A percentile compares a stretch with the other conserved stretches of the same genome.
phyloP scores from a whole-genome alignment of 805 yeast genomes.

The Saturnispora dispora region DNA sequence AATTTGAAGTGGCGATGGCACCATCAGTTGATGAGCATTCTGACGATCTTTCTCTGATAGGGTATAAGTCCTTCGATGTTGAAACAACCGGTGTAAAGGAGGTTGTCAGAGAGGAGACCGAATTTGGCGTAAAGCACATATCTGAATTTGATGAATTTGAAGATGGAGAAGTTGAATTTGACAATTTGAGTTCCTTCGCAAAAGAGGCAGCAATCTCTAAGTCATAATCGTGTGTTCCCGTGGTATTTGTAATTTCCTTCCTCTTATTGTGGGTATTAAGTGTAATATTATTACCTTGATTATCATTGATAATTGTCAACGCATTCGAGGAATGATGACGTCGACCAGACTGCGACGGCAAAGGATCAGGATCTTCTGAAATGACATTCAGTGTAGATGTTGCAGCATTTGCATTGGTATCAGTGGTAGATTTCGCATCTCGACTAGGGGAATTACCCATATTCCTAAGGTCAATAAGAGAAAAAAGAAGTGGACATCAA shows the following conservation, averaged over 20 bases:
- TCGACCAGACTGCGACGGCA: constrained; percentile 22
- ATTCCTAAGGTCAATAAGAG: not conserved
- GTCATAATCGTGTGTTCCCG: constrained; percentile 19
- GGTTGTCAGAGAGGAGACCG: constrained; percentile 24
- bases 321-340: constrained; percentile 5
- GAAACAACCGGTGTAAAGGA: constrained; percentile 20
- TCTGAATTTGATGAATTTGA: constrained; percentile 31
- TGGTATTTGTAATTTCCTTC: constrained; percentile 1
- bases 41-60: constrained; percentile 27
- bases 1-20: constrained; percentile 2
- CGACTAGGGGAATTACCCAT: constrained; percentile 8
- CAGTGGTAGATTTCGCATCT: not conserved
- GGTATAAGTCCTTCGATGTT: constrained; percentile 17
- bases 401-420: not conserved
- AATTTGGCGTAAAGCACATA: constrained; percentile 26
- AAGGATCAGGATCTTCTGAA: constrained; percentile 29
- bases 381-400: constrained; percentile 6
- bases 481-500: not conserved
- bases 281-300: not conserved
- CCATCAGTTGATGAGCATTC: constrained; percentile 22
- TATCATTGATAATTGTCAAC: constrained; percentile 11
- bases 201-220: constrained; percentile 39
- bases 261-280: constrained; percentile 5
- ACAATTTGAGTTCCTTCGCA: constrained; percentile 30
- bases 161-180: constrained; percentile 10